These are phyloP conservation scores for Gremmenia infestans DNA, from an alignment of 2,329 filamentous ascomycete genomes.

Conservation along the genomic window DNA sequence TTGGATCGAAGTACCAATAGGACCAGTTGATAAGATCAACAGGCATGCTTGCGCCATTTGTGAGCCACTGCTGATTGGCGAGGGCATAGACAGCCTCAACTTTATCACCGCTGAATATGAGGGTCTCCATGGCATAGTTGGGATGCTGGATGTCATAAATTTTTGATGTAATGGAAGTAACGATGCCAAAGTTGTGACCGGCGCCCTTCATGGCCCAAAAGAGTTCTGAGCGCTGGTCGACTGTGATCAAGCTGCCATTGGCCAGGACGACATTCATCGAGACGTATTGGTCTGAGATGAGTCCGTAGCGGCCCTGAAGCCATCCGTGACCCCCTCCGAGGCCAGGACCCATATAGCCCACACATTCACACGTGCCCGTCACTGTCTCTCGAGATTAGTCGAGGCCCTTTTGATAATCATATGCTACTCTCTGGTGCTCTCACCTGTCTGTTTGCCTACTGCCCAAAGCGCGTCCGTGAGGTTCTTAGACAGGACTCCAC, in stretches of 20 bases:
- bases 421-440: constrained; percentile 44
- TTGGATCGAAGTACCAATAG: constrained; percentile 40
- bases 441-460: constrained; percentile 34
- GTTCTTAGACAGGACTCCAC: constrained; percentile 28
- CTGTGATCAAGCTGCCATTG: constrained; percentile 43
- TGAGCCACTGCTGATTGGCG: constrained; percentile 37
- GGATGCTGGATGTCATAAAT: constrained; percentile 39
- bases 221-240: constrained; percentile 42
- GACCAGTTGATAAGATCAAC: constrained; percentile 46
- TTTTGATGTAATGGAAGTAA: constrained; percentile 43
- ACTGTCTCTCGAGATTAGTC: constrained; percentile 23
- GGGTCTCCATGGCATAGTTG: constrained; percentile 37
- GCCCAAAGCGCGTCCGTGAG: constrained; percentile 27
- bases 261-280: constrained; percentile 45
- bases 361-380: constrained; percentile 43
- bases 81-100: constrained; percentile 43
- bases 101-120: constrained; percentile 44
- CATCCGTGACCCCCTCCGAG: constrained; percentile 57
- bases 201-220: constrained; percentile 54
- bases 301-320: constrained; percentile 49
- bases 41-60: constrained; percentile 36
- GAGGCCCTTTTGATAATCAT: constrained; percentile 32
- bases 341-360: constrained; percentile 42
- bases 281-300: constrained; percentile 41
- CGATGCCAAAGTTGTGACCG: constrained; percentile 55